A percentile compares a stretch with the other conserved stretches of the same genome.
Conservation (phyloP, 495 filamentous ascomycete genomes). For the Penicillium lagena region DNA sequence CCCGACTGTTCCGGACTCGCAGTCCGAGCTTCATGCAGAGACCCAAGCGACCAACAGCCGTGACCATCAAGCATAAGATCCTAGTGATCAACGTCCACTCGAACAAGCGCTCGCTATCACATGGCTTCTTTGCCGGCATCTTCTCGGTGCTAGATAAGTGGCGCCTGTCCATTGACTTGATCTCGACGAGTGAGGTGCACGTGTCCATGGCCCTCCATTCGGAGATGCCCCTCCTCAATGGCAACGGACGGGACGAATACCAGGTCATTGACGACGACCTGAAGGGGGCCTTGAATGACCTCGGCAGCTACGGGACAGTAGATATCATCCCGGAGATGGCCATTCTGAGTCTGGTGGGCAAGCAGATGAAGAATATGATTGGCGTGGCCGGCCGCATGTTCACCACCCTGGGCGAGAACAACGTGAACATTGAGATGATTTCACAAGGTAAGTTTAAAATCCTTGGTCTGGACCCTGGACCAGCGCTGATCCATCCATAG, state of each 20-base stretch:
- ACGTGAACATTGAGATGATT: slow-evolving; percentile 96
- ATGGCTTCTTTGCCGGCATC: slow-evolving; percentile 87
- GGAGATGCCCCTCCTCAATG: slow-evolving; percentile 43
- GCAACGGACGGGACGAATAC: slow-evolving; percentile 53
- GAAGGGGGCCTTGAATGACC: slow-evolving; percentile 59
- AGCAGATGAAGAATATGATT: slow-evolving; percentile 91
- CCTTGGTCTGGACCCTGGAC: too few species aligned
- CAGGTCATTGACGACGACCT: slow-evolving; percentile 59
- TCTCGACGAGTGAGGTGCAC: slow-evolving; percentile 90
- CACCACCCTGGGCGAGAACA: slow-evolving; percentile 76
- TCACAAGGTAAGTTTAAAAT: slow-evolving; percentile 65
- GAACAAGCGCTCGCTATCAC: slow-evolving; percentile 79
- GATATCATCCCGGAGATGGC: slow-evolving; percentile 83
- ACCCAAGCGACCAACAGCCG: slow-evolving; percentile 77
- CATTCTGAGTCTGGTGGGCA: slow-evolving; percentile 85
- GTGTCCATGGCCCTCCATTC: slow-evolving; percentile 93
- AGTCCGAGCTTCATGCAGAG: slow-evolving; percentile 41
- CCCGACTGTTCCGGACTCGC: slow-evolving; percentile 39
- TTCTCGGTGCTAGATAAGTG: slow-evolving; percentile 79
- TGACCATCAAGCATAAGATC: slow-evolving; percentile 92
- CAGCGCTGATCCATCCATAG: slow-evolving; percentile 33
- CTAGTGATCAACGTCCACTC: slow-evolving; percentile 92
- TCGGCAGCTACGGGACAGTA: slow-evolving; percentile 73
- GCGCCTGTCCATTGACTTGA: slow-evolving; percentile 81
- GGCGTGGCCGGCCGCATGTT: slow-evolving; percentile 90